These are phyloP conservation scores for Rostrohypoxylon terebratum DNA, from an alignment of 495 filamentous ascomycete species.

Conservation along the genomic window DNA sequence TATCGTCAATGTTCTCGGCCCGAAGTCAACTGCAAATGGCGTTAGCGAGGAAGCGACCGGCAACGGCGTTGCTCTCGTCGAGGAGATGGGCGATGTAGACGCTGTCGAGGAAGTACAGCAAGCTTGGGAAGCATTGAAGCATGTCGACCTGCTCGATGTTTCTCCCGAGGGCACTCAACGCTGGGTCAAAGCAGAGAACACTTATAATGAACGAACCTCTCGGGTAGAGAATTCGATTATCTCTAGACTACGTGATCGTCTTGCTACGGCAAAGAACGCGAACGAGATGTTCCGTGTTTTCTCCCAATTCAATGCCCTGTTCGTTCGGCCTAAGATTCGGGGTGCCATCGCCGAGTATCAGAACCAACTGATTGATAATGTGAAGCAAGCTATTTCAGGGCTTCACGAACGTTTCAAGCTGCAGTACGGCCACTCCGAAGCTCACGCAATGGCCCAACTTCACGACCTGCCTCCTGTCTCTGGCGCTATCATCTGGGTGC, in stretches of 20 bases:
- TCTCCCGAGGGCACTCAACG: slow-evolving; percentile 85
- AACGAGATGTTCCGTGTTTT: slow-evolving; percentile 99
- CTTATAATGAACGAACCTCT: slow-evolving; percentile 95
- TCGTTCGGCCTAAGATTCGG: slow-evolving; percentile 96
- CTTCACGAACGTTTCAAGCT: slow-evolving; percentile 98
- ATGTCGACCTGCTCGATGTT: slow-evolving; percentile 95
- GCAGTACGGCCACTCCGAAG: slow-evolving; percentile 97
- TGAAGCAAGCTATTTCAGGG: slow-evolving; percentile 91
- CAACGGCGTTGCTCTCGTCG: slow-evolving; percentile 77
- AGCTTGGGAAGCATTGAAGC: slow-evolving; percentile 90
- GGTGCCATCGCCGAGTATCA: slow-evolving; percentile 98
- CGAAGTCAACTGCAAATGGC: slow-evolving; percentile 68
- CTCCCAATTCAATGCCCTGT: slow-evolving; percentile 98
- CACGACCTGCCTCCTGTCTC: slow-evolving; percentile 95
- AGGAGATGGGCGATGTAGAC: slow-evolving; percentile 97
- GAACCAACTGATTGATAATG: slow-evolving; percentile 94
- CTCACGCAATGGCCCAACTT: slow-evolving; percentile 96
- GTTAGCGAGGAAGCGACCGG: slow-evolving; percentile 60
- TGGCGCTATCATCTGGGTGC: slow-evolving; percentile 95
- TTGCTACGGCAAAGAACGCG: slow-evolving; percentile 93
- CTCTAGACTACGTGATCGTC: slow-evolving; percentile 87
- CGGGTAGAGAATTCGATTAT: slow-evolving; percentile 99
- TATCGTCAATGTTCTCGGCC: slow-evolving; percentile 92
- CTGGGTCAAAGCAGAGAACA: slow-evolving; percentile 92
- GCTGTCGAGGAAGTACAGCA: slow-evolving; percentile 96